Evolutionary conservation across 1,284 basidiomycete species (phyloP).

Genomic region (Cutaneotrichosporon cavernicola): DNA sequence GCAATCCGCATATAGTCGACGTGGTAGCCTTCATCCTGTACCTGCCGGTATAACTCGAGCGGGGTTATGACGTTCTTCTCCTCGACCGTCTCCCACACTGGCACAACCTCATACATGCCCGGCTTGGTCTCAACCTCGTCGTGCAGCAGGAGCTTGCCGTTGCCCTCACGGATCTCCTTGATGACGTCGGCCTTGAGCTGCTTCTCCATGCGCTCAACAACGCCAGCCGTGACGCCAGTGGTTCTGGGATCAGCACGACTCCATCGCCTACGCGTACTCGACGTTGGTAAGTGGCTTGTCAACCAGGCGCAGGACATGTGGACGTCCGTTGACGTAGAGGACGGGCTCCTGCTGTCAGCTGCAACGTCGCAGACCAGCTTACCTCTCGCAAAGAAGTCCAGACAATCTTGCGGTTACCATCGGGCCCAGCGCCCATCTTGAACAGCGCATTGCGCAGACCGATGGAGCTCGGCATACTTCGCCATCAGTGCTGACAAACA

Average conservation of each 20-base stretch:
- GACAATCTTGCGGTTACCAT: constrained; percentile 68
- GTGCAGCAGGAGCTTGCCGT: constrained; percentile 83
- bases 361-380: neutral
- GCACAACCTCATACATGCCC: constrained; percentile 82
- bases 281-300: constrained; percentile 89
- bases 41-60: constrained; percentile 58
- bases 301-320: constrained; percentile 88
- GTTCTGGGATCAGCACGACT: constrained; percentile 58
- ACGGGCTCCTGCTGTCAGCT: constrained; percentile 68
- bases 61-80: constrained; percentile 92
- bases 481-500: neutral
- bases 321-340: constrained; percentile 61
- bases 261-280: constrained; percentile 60
- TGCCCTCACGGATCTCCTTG: constrained; percentile 68
- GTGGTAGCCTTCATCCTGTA: constrained; percentile 67
- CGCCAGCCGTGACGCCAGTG: constrained; percentile 86
- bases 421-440: constrained; percentile 74
- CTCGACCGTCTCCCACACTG: constrained; percentile 78
- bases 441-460: constrained; percentile 72
- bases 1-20: constrained; percentile 86
- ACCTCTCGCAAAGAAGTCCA: constrained; percentile 93
- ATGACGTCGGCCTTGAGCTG: constrained; percentile 88
- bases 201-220: constrained; percentile 91
- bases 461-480: constrained; percentile 34
- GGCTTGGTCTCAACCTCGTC: constrained; percentile 94